phyloP scores from a whole-genome alignment of 2,329 filamentous ascomycete species.

The Fusarium chuoi region DNA sequence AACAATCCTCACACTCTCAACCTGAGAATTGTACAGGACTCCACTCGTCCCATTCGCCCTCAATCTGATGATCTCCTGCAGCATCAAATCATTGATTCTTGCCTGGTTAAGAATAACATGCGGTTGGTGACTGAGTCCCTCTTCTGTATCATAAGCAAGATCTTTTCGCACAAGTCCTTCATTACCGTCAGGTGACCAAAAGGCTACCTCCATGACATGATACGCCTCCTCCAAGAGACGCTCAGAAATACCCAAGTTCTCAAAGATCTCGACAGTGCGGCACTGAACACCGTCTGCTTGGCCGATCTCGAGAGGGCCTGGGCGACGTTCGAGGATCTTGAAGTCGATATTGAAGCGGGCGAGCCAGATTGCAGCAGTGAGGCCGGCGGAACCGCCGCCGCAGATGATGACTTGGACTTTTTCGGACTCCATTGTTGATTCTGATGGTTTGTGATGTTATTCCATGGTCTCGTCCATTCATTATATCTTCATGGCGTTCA shows the following conservation, averaged over 20 bases:
- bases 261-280: conserved; percentile 76
- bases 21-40: conserved; percentile 28
- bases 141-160: conserved; percentile 70
- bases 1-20: conserved; percentile 21
- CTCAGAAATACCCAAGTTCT: conserved; percentile 75
- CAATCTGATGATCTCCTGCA: conserved; percentile 25
- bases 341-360: conserved; percentile 17
- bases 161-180: conserved; percentile 68
- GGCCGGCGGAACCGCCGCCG: conserved; percentile 15
- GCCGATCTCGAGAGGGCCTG: conserved; percentile 38
- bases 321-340: conserved; percentile 5
- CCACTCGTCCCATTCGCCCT: background rate
- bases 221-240: conserved; percentile 73
- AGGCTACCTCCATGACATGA: conserved; percentile 69
- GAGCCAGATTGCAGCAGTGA: conserved; percentile 18
- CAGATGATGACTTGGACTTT: conserved; percentile 17
- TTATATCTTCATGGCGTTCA: background rate
- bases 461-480: too few species aligned
- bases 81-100: conserved; percentile 32
- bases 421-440: background rate
- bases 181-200: conserved; percentile 71
- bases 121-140: conserved; percentile 70
- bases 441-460: accelerated
- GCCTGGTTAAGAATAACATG: conserved; percentile 70
- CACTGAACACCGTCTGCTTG: conserved; percentile 65